These are phyloP conservation scores for Lineolata rhizophorae DNA, from an alignment of 495 filamentous ascomycete genomes.

Conservation along the genomic window DNA sequence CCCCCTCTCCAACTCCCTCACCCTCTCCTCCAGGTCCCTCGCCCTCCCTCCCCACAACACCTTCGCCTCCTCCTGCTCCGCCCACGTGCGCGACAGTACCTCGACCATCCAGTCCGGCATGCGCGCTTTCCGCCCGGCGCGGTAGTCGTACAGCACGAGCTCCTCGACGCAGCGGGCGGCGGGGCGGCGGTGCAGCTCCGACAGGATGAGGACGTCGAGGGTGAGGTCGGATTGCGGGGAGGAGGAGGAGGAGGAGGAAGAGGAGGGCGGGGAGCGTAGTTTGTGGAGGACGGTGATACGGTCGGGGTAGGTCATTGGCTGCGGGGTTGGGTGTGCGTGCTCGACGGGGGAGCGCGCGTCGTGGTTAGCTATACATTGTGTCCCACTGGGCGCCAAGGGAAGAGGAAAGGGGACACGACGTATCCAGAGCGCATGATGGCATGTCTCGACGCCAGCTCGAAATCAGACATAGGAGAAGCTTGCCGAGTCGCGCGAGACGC, in stretches of 20 bases:
- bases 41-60: constrained; percentile 23
- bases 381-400: no score
- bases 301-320: constrained; percentile 85
- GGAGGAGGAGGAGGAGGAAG: constrained; percentile 24
- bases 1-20: constrained; percentile 39
- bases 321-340: not conserved
- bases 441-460: no score
- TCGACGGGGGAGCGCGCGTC: not conserved
- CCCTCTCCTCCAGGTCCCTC: constrained; percentile 27
- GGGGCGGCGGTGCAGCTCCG: constrained; percentile 56
- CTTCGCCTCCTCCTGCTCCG: constrained; percentile 41
- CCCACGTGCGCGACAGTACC: constrained; percentile 40
- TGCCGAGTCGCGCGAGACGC: no score
- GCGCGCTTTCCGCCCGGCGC: constrained; percentile 27
- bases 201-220: constrained; percentile 45
- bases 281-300: constrained; percentile 77
- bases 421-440: no score
- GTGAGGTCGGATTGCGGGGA: constrained; percentile 28
- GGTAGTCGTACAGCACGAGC: constrained; percentile 72
- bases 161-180: constrained; percentile 66
- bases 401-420: no score
- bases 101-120: constrained; percentile 46
- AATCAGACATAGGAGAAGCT: not conserved
- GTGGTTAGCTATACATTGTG: not conserved
- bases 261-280: constrained; percentile 31